phyloP scores from a whole-genome alignment of 495 filamentous ascomycete genomes.

The Tuber umbilicatum region DNA sequence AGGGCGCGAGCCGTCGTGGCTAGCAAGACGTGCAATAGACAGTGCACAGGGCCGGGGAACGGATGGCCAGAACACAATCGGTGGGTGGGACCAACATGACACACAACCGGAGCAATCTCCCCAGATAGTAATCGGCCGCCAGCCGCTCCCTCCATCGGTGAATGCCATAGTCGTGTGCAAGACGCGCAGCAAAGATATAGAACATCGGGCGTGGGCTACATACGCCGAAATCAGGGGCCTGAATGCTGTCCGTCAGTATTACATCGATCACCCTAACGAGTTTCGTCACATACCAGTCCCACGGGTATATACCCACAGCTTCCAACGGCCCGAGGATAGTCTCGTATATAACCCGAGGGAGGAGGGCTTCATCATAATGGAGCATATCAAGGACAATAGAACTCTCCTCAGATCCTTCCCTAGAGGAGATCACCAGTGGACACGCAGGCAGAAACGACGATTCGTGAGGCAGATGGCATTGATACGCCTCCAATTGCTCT shows the following conservation, averaged over 20 bases:
- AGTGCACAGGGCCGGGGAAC: not conserved
- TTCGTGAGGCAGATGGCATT: slow-evolving; percentile 4
- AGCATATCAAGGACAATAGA: not conserved
- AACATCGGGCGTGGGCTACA: slow-evolving; percentile 4
- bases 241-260: not conserved
- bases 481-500: not conserved
- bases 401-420: not conserved
- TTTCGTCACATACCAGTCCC: slow-evolving; percentile 1
- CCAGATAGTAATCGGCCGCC: not conserved
- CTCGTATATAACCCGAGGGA: not conserved
- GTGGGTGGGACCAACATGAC: not conserved
- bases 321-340: not conserved
- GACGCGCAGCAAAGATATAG: not conserved
- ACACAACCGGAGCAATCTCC: not conserved
- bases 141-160: not conserved
- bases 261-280: not conserved
- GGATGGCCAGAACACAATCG: not conserved
- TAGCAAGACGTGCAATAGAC: not conserved
- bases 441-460: not conserved
- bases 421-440: not conserved
- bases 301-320: not conserved
- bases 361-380: not conserved
- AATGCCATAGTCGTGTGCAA: not conserved
- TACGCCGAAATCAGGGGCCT: not conserved
- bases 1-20: not conserved